phyloP scores from a whole-genome alignment of 805 yeast species.

The Wickerhamomyces bovis region DNA sequence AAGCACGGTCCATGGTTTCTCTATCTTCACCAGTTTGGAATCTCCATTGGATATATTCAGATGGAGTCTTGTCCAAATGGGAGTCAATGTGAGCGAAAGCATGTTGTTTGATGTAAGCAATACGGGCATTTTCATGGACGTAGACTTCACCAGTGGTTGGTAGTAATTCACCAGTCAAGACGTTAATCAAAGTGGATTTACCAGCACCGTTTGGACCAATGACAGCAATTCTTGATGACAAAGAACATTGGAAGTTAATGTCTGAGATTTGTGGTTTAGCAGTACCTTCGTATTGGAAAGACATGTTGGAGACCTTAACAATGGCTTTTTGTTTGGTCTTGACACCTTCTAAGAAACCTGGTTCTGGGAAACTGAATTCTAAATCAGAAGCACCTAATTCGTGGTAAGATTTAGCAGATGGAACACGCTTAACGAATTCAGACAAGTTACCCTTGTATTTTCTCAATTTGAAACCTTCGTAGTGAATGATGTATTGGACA shows the following conservation, averaged over 20 bases:
- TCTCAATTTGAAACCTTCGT: constrained; percentile 99
- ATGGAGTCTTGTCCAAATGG: constrained; percentile 98
- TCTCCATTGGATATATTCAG: constrained; percentile 99
- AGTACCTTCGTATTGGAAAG: constrained; percentile 99
- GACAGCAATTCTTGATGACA: constrained; percentile 99
- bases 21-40: constrained; percentile 99
- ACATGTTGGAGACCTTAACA: constrained; percentile 94
- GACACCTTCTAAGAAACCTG: constrained; percentile 99
- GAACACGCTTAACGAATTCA: constrained; percentile 97
- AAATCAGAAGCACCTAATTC: constrained; percentile 97
- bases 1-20: constrained; percentile 99
- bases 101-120: constrained; percentile 99
- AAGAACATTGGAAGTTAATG: constrained; percentile 97
- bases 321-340: constrained; percentile 99
- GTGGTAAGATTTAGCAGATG: constrained; percentile 97
- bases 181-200: constrained; percentile 97
- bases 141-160: constrained; percentile 99
- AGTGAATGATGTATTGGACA: constrained; percentile 97
- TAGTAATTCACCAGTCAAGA: constrained; percentile 97
- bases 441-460: constrained; percentile 99
- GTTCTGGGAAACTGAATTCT: constrained; percentile 98
- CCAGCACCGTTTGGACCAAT: constrained; percentile 99
- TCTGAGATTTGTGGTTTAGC: constrained; percentile 87
- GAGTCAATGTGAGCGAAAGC: constrained; percentile 99
- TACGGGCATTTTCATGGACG: constrained; percentile 99